These are phyloP conservation scores for Plasmodium gallinaceum DNA, from an alignment of 169 alveolate genomes.

Conservation along the genomic window DNA sequence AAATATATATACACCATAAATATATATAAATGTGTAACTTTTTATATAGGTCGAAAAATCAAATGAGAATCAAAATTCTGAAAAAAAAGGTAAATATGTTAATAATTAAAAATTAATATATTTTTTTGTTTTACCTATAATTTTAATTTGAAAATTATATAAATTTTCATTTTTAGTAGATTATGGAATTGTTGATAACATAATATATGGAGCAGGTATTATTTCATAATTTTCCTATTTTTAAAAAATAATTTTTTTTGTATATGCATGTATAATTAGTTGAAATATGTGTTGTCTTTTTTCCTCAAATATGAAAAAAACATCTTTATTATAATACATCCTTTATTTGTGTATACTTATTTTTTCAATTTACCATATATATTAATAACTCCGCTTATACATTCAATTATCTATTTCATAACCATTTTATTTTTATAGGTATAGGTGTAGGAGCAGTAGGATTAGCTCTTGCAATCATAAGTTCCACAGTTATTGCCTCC, in stretches of 20 bases:
- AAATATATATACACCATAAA: background rate
- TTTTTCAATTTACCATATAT: background rate
- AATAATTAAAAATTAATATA: slow-evolving; percentile 5
- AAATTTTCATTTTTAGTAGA: background rate
- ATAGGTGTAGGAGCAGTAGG: slow-evolving; percentile 76
- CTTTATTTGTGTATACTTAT: background rate
- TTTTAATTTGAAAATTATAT: background rate
- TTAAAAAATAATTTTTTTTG: too few relatives aligned
- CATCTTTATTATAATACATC: background rate
- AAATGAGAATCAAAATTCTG: slow-evolving; percentile 34
- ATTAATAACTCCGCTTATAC: background rate
- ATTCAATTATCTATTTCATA: background rate
- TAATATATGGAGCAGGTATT: slow-evolving; percentile 71
- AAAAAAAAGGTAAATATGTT: slow-evolving; percentile 27
- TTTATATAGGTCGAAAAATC: slow-evolving; percentile 31
- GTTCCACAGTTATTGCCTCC: slow-evolving; percentile 72
- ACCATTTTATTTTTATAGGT: slow-evolving; percentile 12
- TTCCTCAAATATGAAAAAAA: too few relatives aligned
- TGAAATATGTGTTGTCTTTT: too few relatives aligned
- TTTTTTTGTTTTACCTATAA: background rate
- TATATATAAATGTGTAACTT: background rate
- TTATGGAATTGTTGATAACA: slow-evolving; percentile 46
- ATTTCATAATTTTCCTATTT: too few relatives aligned
- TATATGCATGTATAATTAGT: too few relatives aligned
- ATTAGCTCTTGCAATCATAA: slow-evolving; percentile 55